phyloP scores from a whole-genome alignment of 2,329 filamentous ascomycete genomes.

The Colletotrichum sp. region DNA sequence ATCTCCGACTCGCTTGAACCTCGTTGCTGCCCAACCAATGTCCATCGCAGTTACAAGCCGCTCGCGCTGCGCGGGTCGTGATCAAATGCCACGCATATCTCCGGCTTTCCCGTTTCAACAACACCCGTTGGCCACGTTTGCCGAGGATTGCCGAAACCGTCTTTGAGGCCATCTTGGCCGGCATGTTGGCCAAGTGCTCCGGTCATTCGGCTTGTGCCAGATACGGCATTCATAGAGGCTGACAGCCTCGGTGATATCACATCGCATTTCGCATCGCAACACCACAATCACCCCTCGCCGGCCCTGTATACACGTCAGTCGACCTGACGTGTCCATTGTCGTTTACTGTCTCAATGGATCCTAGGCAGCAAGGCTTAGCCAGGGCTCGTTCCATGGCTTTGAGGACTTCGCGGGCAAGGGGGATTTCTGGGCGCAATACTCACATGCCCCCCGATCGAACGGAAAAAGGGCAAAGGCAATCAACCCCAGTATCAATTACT shows the following conservation, averaged over 20 bases:
- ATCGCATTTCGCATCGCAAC: background rate
- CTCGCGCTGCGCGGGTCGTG: background rate
- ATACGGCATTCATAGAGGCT: background rate
- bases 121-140: background rate
- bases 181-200: background rate
- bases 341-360: background rate
- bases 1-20: background rate
- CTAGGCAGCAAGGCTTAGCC: background rate
- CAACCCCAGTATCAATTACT: background rate
- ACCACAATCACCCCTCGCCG: background rate
- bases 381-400: background rate
- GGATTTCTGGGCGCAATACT: background rate
- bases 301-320: background rate
- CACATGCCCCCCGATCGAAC: background rate
- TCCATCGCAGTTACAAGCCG: background rate
- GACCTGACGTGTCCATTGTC: constrained; percentile 5
- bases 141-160: background rate
- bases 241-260: background rate
- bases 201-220: background rate
- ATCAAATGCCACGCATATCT: background rate
- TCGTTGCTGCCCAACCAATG: background rate
- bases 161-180: background rate
- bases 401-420: background rate
- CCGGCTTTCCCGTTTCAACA: background rate
- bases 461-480: background rate